Percentiles rank a stretch among this genome's conserved stretches.
phyloP scores from a whole-genome alignment of 2,329 filamentous ascomycete species.

The Chaetomium sp. region DNA sequence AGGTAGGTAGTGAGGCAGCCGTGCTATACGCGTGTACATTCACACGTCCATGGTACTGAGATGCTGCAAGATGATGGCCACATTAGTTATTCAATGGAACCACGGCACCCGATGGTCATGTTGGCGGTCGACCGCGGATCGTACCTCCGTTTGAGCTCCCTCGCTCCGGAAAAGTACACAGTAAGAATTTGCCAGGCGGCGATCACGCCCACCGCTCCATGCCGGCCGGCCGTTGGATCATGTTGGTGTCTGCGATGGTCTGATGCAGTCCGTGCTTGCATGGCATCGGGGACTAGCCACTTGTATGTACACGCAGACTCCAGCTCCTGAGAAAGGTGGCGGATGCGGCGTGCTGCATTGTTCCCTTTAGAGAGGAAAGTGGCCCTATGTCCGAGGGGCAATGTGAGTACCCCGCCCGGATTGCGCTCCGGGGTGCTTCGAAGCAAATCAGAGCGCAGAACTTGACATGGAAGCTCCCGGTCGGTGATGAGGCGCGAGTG shows the following conservation, averaged over 20 bases:
- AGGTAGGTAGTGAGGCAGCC: not conserved
- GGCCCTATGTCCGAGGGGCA: not conserved
- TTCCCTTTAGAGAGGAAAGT: not conserved
- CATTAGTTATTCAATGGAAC: not conserved
- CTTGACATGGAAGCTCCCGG: constrained; percentile 6
- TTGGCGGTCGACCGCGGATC: constrained; percentile 7
- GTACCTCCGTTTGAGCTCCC: not conserved
- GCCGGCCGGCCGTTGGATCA: not conserved
- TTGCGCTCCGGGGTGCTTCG: constrained; percentile 15
- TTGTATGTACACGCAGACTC: not conserved
- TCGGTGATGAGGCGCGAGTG: not conserved
- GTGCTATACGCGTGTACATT: not conserved
- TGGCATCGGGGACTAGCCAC: constrained; percentile 1
- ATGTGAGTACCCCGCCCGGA: constrained; percentile 21
- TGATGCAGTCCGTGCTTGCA: constrained; percentile 25
- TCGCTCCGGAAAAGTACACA: not conserved
- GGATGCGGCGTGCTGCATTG: not conserved
- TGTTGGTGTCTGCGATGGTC: not conserved
- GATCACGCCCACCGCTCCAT: constrained; percentile 15
- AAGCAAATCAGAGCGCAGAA: constrained; percentile 12
- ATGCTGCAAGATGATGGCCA: not conserved
- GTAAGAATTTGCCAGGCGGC: constrained; percentile 14
- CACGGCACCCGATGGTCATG: constrained; percentile 3
- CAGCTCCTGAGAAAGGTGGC: not conserved
- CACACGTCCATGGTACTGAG: not conserved